These are phyloP conservation scores for Fusarium brachygibbosum DNA, from an alignment of 2,329 filamentous ascomycete species.

Conservation along the genomic window DNA sequence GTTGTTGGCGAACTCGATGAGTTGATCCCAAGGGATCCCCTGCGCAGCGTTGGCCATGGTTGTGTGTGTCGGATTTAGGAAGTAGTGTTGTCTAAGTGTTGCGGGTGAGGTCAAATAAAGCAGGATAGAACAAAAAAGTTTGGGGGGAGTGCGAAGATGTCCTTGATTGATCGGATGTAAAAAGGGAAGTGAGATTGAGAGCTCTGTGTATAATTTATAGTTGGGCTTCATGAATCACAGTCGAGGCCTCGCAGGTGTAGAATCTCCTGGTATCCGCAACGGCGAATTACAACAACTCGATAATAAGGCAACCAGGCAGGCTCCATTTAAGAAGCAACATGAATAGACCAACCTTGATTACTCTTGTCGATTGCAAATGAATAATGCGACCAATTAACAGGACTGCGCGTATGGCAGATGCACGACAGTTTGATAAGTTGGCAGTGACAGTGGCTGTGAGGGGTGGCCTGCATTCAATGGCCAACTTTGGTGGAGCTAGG, in stretches of 20 bases:
- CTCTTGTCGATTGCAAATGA: not conserved
- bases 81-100: slow-evolving; percentile 2
- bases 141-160: not conserved
- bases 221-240: slow-evolving; percentile 8
- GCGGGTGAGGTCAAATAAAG: not conserved
- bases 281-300: slow-evolving; percentile 27
- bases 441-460: slow-evolving; percentile 29
- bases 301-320: slow-evolving; percentile 1
- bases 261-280: slow-evolving; percentile 22
- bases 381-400: not conserved
- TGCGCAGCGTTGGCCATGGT: slow-evolving; percentile 14
- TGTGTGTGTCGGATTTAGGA: not conserved
- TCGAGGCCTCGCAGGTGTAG: not conserved
- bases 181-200: not conserved
- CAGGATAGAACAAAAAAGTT: slow-evolving; percentile 5
- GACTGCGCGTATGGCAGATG: not conserved
- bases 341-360: not conserved
- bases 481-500: slow-evolving; percentile 31
- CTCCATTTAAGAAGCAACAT: not conserved
- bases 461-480: slow-evolving; percentile 16
- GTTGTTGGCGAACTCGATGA: slow-evolving; percentile 35
- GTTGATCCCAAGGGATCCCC: slow-evolving; percentile 35
- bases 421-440: slow-evolving; percentile 12
- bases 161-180: slow-evolving; percentile 3
- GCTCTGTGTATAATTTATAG: slow-evolving; percentile 12